Evolutionary conservation across 2,329 filamentous ascomycete genomes (phyloP), one percentile per base, ranked within the genome.

Genomic region (Diplodia corticola): DNA sequence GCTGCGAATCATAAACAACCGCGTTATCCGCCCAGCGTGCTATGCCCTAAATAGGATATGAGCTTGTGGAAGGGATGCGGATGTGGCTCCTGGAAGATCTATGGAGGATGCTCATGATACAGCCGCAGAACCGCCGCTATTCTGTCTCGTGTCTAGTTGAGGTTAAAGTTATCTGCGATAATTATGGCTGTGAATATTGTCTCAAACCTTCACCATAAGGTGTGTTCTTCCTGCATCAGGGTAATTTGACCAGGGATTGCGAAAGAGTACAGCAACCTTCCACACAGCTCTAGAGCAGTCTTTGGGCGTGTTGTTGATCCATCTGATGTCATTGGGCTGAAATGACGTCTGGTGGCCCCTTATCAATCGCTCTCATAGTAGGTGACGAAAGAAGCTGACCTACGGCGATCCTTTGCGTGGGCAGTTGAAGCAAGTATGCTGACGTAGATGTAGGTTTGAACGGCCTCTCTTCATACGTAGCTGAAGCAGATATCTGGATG

Each of bases 171-270:
- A 6, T 24, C 22, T 26, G 22, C 48, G 22, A 50, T 50, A 28
- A 26, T 33, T 55, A n/a, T 17, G 20, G 20, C 7, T 48, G 5
- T 48, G 24, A 26, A 48, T 24, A 24, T 28, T 48, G 46, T 60
- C 55, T 46, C 40, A 48, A 60, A 60, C 40, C 40, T 60, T 44
- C 40, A 44, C 40, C 40, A 44, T 44, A 48, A 60, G 33, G 57
- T n/a, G 40, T 61, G 40, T 61, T 61, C 57, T 61, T 10, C 22
- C 57, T 44, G 57, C 35, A n/a, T 28, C 44, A 61, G 48, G 57
- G 44, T 10, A 5, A 22, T 30, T 37, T 5, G 22, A 28, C 54
- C 4, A 48, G 24, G 28, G 40, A 60, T 48, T 9, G 17, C 55
- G 37, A 20, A 13, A 7, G 17, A 20, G 4, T 10, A 9, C 4